These are phyloP conservation scores for Candida berthetii DNA, from an alignment of 805 yeast species.

Conservation along the genomic window DNA sequence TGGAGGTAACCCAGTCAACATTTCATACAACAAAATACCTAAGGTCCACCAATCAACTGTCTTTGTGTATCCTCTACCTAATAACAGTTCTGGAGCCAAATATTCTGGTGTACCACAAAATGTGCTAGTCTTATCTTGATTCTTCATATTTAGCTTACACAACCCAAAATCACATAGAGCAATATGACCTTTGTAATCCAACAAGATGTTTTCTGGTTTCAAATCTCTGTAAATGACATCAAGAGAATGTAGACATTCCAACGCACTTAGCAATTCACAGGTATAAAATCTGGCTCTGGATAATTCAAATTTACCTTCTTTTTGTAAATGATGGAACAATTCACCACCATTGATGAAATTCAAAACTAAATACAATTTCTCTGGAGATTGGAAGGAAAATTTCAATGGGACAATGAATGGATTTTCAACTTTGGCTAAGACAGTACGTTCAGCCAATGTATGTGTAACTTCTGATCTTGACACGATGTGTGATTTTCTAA, in stretches of 20 bases:
- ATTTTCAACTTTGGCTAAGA: constrained; percentile 83
- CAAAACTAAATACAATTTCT: constrained; percentile 82
- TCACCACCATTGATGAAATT: constrained; percentile 98
- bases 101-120: constrained; percentile 99
- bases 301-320: constrained; percentile 82
- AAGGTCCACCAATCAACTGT: constrained; percentile 99
- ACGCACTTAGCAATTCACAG: constrained; percentile 88
- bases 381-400: constrained; percentile 96
- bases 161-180: constrained; percentile 97
- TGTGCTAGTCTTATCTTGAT: constrained; percentile 82
- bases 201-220: constrained; percentile 90
- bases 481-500: constrained; percentile 90
- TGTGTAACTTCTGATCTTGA: constrained; percentile 93
- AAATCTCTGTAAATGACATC: constrained; percentile 93
- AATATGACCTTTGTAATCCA: constrained; percentile 96
- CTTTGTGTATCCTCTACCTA: constrained; percentile 92
- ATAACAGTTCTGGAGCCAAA: constrained; percentile 87
- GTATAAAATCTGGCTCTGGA: constrained; percentile 90
- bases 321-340: constrained; percentile 87
- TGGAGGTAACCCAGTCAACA: constrained; percentile 97
- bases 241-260: constrained; percentile 85
- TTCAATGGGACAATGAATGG: constrained; percentile 96
- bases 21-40: constrained; percentile 89
- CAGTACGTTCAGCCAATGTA: constrained; percentile 94
- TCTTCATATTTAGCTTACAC: constrained; percentile 91